Conservation (phyloP, 345 rosid species). For the Geranium rotundifolium region DNA sequence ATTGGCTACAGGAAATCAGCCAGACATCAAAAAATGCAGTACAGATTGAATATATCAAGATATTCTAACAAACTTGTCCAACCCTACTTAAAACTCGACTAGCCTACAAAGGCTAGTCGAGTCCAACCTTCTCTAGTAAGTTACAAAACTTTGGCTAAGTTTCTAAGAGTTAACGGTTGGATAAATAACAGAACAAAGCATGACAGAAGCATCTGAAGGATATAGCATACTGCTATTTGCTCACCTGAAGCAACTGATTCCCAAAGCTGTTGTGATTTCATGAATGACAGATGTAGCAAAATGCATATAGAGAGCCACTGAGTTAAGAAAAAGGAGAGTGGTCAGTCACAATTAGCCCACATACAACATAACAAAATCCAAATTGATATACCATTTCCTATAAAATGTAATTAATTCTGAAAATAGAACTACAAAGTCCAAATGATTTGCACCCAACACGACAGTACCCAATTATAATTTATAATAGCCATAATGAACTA, state of each 20-base stretch:
- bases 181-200: background rate
- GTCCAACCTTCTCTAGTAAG: background rate
- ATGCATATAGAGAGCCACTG: conserved; percentile 72
- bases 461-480: too few species aligned
- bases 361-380: background rate
- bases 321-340: conserved; percentile 10
- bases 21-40: too few species aligned
- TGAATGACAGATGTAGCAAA: conserved; percentile 86
- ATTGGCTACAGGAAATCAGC: too few species aligned
- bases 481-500: background rate
- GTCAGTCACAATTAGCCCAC: conserved; percentile 9
- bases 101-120: background rate
- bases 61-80: too few species aligned
- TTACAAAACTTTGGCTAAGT: background rate
- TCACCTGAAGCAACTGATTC: conserved; percentile 97
- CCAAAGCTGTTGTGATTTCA: conserved; percentile 88
- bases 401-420: background rate
- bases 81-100: too few species aligned
- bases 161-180: background rate
- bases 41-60: too few species aligned
- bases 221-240: background rate
- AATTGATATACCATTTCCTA: background rate
- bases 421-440: too few species aligned
- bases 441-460: too few species aligned
- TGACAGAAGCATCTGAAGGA: background rate